phyloP scores from a whole-genome alignment of 371 early-diverging fungal species.

The Apophysomyces variabilis region DNA sequence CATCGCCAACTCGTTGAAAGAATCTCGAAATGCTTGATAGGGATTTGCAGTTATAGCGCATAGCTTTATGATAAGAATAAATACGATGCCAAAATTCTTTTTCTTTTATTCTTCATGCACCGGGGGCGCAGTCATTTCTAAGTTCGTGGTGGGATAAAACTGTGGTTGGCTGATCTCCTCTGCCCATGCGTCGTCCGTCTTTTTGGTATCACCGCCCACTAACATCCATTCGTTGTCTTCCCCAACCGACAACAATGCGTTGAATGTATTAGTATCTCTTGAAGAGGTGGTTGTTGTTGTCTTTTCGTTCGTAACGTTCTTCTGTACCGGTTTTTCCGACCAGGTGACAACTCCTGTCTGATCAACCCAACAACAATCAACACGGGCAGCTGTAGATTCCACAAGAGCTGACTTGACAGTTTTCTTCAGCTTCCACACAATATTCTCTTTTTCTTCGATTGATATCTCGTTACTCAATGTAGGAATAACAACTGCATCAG shows the following conservation, averaged over 20 bases:
- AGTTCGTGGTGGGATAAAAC: background rate
- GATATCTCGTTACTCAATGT: slow-evolving; percentile 42
- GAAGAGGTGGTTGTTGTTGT: background rate
- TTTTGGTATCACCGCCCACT: slow-evolving; percentile 8
- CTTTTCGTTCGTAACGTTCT: background rate
- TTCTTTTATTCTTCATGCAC: background rate
- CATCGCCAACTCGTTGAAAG: background rate
- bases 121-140: slow-evolving; percentile 1
- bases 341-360: slow-evolving; percentile 55
- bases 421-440: slow-evolving; percentile 54
- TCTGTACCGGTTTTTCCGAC: slow-evolving; percentile 34
- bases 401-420: slow-evolving; percentile 37
- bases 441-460: slow-evolving; percentile 54
- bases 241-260: slow-evolving; percentile 19
- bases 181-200: slow-evolving; percentile 8
- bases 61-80: too few relatives aligned
- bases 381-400: slow-evolving; percentile 45
- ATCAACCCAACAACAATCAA: slow-evolving; percentile 68
- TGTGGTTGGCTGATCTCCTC: background rate
- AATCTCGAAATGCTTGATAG: background rate
- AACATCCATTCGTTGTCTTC: slow-evolving; percentile 42
- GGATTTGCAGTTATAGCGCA: too few relatives aligned
- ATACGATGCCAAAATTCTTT: background rate
- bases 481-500: slow-evolving; percentile 54
- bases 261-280: slow-evolving; percentile 26